These are phyloP conservation scores for Russula ochroleuca DNA, from an alignment of 768 basidiomycete species.

Conservation along the genomic window DNA sequence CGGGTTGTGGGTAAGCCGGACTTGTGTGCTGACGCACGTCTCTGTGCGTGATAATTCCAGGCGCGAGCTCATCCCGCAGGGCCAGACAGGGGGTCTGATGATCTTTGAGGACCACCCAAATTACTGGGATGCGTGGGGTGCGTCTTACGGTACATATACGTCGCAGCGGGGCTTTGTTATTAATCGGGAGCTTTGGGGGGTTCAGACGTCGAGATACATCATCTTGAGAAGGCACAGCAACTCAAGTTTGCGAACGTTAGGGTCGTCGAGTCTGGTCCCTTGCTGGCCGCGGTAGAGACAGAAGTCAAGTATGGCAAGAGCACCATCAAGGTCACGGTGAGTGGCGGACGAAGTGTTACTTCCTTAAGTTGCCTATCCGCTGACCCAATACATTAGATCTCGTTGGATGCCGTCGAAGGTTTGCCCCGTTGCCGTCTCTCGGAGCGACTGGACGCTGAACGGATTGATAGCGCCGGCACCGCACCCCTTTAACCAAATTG, in stretches of 20 bases:
- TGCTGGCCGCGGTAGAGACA: constrained; percentile 67
- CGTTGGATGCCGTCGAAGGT: constrained; percentile 79
- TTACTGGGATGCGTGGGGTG: constrained; percentile 88
- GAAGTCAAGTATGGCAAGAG: constrained; percentile 73
- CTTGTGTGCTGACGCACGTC: not conserved
- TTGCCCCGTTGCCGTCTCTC: constrained; percentile 22
- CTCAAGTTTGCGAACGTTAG: constrained; percentile 67
- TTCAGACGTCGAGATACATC: constrained; percentile 84
- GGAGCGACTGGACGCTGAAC: constrained; percentile 14
- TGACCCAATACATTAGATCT: constrained; percentile 50
- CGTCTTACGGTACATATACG: not conserved
- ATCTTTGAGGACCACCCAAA: constrained; percentile 89
- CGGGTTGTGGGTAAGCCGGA: not conserved
- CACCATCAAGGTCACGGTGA: constrained; percentile 63
- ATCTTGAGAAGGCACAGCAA: constrained; percentile 75
- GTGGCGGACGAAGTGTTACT: constrained; percentile 28
- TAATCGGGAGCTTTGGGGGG: not conserved
- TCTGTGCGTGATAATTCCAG: constrained; percentile 36
- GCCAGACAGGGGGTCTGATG: constrained; percentile 76
- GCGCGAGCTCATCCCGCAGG: constrained; percentile 75
- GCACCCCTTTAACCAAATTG: constrained; percentile 71
- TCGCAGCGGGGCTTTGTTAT: not conserved
- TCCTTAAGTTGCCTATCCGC: not conserved
- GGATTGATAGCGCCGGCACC: constrained; percentile 49
- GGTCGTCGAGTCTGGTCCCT: constrained; percentile 73